These are phyloP conservation scores for Biscutella laevigata DNA, from an alignment of 441 rosid species.

Conservation along the genomic window DNA sequence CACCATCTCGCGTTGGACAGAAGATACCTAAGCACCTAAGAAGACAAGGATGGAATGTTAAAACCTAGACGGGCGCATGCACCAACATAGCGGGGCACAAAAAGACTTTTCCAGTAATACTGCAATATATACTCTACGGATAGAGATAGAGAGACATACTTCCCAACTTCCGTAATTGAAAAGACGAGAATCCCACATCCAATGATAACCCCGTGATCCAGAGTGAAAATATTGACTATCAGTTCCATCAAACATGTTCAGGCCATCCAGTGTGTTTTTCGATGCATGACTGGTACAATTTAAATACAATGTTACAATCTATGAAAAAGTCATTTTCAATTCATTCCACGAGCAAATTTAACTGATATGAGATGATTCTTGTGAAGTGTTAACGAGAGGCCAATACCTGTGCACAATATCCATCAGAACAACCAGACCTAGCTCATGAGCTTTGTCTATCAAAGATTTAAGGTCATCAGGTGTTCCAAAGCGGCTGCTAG, in stretches of 20 bases:
- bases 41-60: conserved; percentile 7
- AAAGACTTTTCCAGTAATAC: neutral
- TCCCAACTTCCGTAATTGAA: conserved; percentile 98
- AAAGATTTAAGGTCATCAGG: conserved; percentile 94
- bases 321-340: neutral
- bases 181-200: conserved; percentile 99
- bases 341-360: neutral
- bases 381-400: neutral
- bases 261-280: conserved; percentile 82
- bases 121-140: neutral
- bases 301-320: conserved; percentile 10
- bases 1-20: conserved; percentile 99
- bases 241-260: conserved; percentile 97
- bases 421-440: conserved; percentile 92
- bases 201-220: conserved; percentile 79
- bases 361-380: conserved; percentile 2
- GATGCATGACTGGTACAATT: conserved; percentile 69
- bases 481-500: conserved; percentile 97
- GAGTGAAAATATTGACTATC: conserved; percentile 91
- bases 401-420: conserved; percentile 94
- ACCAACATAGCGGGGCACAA: neutral
- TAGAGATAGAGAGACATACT: conserved; percentile 51
- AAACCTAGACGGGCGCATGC: neutral
- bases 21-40: conserved; percentile 80
- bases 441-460: conserved; percentile 91